Evolutionary conservation across 371 early-diverging fungal genomes (phyloP).

Genomic region (Nosema muscidifuracis): DNA sequence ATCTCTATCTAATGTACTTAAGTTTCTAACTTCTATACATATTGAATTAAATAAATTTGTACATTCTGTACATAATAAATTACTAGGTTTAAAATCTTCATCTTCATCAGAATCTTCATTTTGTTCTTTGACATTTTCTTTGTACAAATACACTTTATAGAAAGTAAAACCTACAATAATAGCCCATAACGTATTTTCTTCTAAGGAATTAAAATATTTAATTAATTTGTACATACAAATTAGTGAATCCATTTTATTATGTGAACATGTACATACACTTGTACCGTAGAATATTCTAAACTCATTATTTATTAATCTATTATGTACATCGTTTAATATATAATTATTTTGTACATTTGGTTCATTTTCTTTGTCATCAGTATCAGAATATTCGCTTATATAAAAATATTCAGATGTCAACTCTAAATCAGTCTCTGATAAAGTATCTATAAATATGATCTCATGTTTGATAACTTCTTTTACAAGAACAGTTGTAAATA

Average conservation of each 20-base stretch:
- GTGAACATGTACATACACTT: background rate
- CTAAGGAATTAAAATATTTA: background rate
- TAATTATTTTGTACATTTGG: background rate
- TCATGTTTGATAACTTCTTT: constrained; percentile 29
- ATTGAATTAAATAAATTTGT: constrained; percentile 1
- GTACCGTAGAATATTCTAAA: too few relatives aligned
- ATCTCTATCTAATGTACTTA: background rate
- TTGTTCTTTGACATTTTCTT: background rate
- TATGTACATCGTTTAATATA: background rate
- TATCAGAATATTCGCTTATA: background rate
- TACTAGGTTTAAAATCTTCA: background rate
- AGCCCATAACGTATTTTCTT: background rate
- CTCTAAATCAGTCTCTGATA: background rate
- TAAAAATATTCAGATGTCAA: background rate
- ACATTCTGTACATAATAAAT: constrained; percentile 5
- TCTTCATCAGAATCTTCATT: background rate
- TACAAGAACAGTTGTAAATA: constrained; percentile 14
- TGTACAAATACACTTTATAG: background rate
- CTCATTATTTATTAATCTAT: too few relatives aligned
- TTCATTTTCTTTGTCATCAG: background rate
- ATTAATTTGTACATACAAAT: background rate
- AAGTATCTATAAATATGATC: constrained; percentile 1
- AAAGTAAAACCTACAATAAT: background rate
- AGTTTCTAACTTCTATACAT: constrained; percentile 10
- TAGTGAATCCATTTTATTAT: background rate